Percentiles rank a stretch among this genome's conserved stretches.
Evolutionary conservation across 2,329 filamentous ascomycete genomes (phyloP).

Genomic region (Calonectria ilicicola): DNA sequence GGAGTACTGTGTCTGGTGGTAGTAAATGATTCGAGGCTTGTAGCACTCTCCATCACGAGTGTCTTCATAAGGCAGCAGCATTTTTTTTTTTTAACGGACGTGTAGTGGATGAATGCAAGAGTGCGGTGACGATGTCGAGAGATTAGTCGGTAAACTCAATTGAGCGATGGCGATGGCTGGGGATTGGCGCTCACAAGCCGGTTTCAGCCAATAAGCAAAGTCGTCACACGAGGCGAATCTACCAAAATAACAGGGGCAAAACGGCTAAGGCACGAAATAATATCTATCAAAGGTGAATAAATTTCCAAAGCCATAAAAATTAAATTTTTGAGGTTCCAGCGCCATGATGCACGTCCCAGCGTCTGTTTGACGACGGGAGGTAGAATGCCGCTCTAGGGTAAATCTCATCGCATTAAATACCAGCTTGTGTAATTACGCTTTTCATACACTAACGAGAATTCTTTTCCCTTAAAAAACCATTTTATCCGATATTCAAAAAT

Average conservation of each 20-base stretch:
- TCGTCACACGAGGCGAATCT: background rate
- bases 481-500: too few relatives aligned
- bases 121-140: background rate
- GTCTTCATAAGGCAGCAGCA: background rate
- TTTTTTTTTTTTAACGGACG: background rate
- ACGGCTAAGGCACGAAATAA: background rate
- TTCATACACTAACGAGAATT: too few relatives aligned
- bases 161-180: background rate
- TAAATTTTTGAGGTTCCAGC: background rate
- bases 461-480: too few relatives aligned
- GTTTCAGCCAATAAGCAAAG: background rate
- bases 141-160: background rate
- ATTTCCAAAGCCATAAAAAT: background rate
- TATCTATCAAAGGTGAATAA: background rate
- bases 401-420: background rate
- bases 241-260: background rate
- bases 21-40: slow-evolving; percentile 58
- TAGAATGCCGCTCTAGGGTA: background rate
- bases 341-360: background rate
- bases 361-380: background rate
- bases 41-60: background rate
- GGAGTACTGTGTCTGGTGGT: slow-evolving; percentile 62
- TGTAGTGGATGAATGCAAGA: background rate
- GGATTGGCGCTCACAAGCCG: background rate
- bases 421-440: too few relatives aligned